Conservation (phyloP, 805 yeast species). For the Dipodascopsis uninucleata region DNA sequence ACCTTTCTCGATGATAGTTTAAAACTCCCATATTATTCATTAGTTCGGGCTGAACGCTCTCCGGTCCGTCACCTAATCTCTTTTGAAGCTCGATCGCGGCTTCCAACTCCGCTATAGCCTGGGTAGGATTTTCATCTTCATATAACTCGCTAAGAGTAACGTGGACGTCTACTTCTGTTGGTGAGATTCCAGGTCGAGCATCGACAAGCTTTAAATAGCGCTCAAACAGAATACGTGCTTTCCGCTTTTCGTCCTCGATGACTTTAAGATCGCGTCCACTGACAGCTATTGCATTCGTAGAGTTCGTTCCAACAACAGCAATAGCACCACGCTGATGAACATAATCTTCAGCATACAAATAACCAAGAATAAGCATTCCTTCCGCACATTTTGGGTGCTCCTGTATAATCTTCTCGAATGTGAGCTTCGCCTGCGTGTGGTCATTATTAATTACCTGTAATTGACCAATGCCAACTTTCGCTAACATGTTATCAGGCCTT, state of each 20-base stretch:
- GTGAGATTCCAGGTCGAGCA: constrained; percentile 48
- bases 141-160: constrained; percentile 65
- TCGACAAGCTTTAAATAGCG: constrained; percentile 62
- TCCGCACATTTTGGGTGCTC: constrained; percentile 67
- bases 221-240: constrained; percentile 64
- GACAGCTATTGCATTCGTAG: constrained; percentile 11
- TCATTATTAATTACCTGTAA: constrained; percentile 72
- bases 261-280: constrained; percentile 21
- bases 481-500: constrained; percentile 57
- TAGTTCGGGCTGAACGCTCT: constrained; percentile 44
- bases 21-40: constrained; percentile 83
- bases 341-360: constrained; percentile 51
- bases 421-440: constrained; percentile 76
- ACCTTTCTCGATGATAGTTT: constrained; percentile 61
- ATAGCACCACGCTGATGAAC: constrained; percentile 40
- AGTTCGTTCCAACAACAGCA: constrained; percentile 1
- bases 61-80: constrained; percentile 28
- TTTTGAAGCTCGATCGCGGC: constrained; percentile 55
- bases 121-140: constrained; percentile 61
- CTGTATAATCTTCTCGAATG: constrained; percentile 72
- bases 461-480: constrained; percentile 82
- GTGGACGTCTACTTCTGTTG: constrained; percentile 61
- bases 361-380: constrained; percentile 65
- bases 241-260: constrained; percentile 39
- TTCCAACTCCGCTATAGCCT: constrained; percentile 60